A percentile compares a stretch with the other conserved stretches of the same genome.
phyloP scores from a whole-genome alignment of 129 eudicot genomes.

The Kitagawia praeruptora region DNA sequence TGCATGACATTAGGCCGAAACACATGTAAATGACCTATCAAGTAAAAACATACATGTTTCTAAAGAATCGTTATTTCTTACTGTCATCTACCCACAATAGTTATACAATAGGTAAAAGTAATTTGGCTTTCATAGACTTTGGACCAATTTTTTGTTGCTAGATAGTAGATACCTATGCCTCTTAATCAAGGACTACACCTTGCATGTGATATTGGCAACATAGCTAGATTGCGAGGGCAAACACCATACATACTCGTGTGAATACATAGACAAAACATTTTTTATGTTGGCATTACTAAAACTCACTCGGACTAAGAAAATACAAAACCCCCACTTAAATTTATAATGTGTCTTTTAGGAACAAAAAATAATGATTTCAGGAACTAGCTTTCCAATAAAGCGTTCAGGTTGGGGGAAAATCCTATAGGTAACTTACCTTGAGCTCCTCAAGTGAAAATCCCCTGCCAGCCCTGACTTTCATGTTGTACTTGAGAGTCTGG shows the following conservation, averaged over 20 bases:
- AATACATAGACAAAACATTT: too few species aligned
- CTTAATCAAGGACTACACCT: too few species aligned
- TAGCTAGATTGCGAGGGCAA: neutral
- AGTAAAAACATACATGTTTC: neutral
- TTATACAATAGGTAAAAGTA: neutral
- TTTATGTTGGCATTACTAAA: neutral
- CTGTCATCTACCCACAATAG: neutral
- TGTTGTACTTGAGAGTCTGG: constrained; percentile 76
- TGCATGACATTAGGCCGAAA: neutral
- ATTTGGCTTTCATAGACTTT: neutral
- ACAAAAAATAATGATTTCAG: neutral
- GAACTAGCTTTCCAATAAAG: neutral
- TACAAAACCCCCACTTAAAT: neutral
- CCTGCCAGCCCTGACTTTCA: constrained; percentile 75
- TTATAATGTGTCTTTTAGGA: too few species aligned
- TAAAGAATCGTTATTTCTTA: neutral
- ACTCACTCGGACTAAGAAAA: neutral
- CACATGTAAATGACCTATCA: neutral
- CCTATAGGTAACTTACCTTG: constrained; percentile 30
- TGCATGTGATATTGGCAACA: too few species aligned
- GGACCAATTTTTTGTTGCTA: neutral
- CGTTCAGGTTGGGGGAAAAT: neutral
- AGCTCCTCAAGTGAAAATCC: constrained; percentile 82
- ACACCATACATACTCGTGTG: neutral
- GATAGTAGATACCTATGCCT: too few species aligned